Conservation (phyloP, 192 early-diverging fungal species). For the Pilaira anomala region DNA sequence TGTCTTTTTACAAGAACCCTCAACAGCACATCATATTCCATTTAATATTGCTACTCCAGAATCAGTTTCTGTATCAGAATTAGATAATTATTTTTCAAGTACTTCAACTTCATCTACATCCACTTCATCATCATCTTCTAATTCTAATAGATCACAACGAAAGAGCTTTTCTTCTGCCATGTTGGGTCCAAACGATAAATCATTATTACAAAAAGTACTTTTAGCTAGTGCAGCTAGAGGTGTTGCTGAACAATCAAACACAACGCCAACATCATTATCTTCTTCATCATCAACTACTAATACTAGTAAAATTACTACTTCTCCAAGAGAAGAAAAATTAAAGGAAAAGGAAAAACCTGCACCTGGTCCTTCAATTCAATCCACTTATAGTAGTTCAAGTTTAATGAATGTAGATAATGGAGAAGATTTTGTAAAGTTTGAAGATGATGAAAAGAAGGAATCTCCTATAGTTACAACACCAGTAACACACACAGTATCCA, state of each 20-base stretch:
- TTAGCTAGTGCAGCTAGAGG: constrained; percentile 26
- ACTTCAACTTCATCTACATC: background rate
- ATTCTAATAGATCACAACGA: constrained; percentile 1
- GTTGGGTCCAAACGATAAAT: constrained; percentile 15
- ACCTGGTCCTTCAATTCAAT: background rate
- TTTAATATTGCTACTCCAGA: constrained; percentile 38
- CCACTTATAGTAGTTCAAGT: background rate
- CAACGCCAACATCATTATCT: constrained; percentile 27
- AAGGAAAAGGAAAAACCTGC: background rate
- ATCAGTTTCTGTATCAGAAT: constrained; percentile 35
- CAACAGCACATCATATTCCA: constrained; percentile 3
- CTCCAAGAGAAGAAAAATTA: too few species aligned
- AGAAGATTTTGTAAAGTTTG: constrained; percentile 32
- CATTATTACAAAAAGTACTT: constrained; percentile 31
- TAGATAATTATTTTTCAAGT: constrained; percentile 34
- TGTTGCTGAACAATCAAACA: constrained; percentile 18
- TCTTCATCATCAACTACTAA: background rate
- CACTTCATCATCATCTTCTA: background rate
- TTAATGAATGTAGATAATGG: constrained; percentile 10
- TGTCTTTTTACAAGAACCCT: constrained; percentile 25
- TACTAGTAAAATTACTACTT: background rate
- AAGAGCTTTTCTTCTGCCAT: constrained; percentile 5
- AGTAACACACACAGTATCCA: background rate
- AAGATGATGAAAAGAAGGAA: constrained; percentile 24
- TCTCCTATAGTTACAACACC: too few species aligned